phyloP scores from a whole-genome alignment of 345 rosid species.

The Linum tenue region DNA sequence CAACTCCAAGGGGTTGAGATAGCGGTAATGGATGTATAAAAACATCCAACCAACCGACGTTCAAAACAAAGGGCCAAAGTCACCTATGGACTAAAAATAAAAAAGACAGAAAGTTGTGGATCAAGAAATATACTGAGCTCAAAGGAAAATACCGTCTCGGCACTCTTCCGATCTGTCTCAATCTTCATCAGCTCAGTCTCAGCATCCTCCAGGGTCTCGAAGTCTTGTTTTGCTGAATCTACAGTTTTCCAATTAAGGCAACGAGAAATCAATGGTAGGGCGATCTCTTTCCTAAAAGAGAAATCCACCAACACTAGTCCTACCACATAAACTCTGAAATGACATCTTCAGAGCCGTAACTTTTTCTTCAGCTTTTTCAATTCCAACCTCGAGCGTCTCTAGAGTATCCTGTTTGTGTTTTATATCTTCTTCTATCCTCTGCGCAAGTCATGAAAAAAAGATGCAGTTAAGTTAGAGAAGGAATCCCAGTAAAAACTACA shows the following conservation, averaged over 20 bases:
- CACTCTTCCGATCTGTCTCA: slow-evolving; percentile 49
- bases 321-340: slow-evolving; percentile 68
- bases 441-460: slow-evolving; percentile 9
- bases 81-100: too few relatives aligned
- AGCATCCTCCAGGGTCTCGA: slow-evolving; percentile 63
- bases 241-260: background rate
- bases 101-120: background rate
- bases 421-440: slow-evolving; percentile 50
- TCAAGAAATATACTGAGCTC: background rate
- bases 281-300: background rate
- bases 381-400: slow-evolving; percentile 35
- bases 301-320: background rate
- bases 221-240: slow-evolving; percentile 74
- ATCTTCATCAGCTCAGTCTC: slow-evolving; percentile 64
- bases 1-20: background rate
- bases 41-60: too few relatives aligned
- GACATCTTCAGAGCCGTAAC: slow-evolving; percentile 45
- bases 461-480: slow-evolving; percentile 7
- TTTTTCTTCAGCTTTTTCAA: slow-evolving; percentile 49
- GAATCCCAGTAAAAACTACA: background rate
- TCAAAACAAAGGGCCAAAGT: too few relatives aligned
- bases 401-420: slow-evolving; percentile 38
- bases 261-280: background rate
- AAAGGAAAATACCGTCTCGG: slow-evolving; percentile 40
- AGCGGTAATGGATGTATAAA: too few relatives aligned